Conservation (phyloP, 2,329 filamentous ascomycete species). For the Fragosphaeria purpurea region DNA sequence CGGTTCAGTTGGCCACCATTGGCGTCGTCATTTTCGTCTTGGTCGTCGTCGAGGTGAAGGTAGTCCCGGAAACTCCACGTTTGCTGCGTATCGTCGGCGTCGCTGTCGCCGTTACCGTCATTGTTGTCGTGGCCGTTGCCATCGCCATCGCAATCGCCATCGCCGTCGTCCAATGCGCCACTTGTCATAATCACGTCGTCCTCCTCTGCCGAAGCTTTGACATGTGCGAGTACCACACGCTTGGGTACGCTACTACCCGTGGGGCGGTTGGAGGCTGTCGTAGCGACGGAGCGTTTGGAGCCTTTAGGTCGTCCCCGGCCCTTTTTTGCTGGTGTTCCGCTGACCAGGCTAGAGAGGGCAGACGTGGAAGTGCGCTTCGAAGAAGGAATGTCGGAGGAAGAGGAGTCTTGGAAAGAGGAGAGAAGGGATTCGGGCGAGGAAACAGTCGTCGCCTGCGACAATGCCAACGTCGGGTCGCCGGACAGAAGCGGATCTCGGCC, state of each 20-base stretch:
- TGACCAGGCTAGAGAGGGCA: conserved; percentile 9
- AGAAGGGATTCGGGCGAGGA: conserved; percentile 16
- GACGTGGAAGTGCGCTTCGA: conserved; percentile 15
- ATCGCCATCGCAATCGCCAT: conserved; percentile 14
- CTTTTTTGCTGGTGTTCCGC: conserved; percentile 8
- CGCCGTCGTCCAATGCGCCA: conserved; percentile 13
- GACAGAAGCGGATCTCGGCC: conserved; percentile 7
- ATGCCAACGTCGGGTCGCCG: conserved; percentile 4
- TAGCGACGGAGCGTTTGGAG: not conserved
- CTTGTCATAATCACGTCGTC: conserved; percentile 35
- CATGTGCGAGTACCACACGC: not conserved
- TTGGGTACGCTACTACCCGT: not conserved
- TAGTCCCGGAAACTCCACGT: conserved; percentile 31
- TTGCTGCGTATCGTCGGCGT: conserved; percentile 23
- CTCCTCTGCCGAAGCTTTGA: not conserved
- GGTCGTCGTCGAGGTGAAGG: conserved; percentile 29
- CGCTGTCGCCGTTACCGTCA: conserved; percentile 19
- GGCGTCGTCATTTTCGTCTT: conserved; percentile 24
- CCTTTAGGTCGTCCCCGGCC: conserved; percentile 19
- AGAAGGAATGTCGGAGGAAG: conserved; percentile 38
- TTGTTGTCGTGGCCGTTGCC: conserved; percentile 21
- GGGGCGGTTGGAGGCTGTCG: not conserved
- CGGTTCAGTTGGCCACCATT: not conserved
- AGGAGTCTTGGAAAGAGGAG: conserved; percentile 34
- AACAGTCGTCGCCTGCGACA: conserved; percentile 6